Percentiles rank a stretch among this genome's conserved stretches.
Evolutionary conservation across 495 filamentous ascomycete genomes (phyloP).

Genomic region (Aspergillus haitiensis): DNA sequence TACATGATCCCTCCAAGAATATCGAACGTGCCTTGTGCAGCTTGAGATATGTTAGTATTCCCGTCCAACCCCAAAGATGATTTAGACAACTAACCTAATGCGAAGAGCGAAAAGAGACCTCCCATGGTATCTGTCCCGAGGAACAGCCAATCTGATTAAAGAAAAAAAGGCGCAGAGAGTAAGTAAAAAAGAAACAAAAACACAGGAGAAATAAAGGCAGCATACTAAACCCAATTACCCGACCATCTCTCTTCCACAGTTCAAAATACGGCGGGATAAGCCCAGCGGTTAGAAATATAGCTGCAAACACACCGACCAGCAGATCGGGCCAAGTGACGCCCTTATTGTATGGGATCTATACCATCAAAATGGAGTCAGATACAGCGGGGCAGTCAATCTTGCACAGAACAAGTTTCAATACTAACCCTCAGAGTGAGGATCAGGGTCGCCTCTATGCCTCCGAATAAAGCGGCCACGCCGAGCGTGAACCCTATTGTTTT

Average conservation of each 20-base stretch:
- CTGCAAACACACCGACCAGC: slow-evolving; percentile 59
- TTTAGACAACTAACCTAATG: slow-evolving; percentile 51
- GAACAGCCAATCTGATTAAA: slow-evolving; percentile 56
- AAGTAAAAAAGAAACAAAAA: no score
- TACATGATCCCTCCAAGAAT: slow-evolving; percentile 68
- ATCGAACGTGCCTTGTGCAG: slow-evolving; percentile 70
- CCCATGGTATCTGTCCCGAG: slow-evolving; percentile 69
- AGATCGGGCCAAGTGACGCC: slow-evolving; percentile 57
- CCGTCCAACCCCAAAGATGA: background rate
- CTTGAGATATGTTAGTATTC: slow-evolving; percentile 32
- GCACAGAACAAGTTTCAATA: background rate
- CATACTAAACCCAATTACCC: slow-evolving; percentile 69
- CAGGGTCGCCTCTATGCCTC: slow-evolving; percentile 58
- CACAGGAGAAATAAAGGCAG: slow-evolving; percentile 10
- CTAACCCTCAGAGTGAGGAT: slow-evolving; percentile 62
- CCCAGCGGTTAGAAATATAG: slow-evolving; percentile 59
- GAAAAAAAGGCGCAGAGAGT: no score
- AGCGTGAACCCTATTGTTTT: slow-evolving; percentile 49
- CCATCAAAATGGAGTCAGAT: background rate
- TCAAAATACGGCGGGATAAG: slow-evolving; percentile 72
- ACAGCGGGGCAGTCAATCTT: no score
- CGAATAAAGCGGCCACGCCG: slow-evolving; percentile 48
- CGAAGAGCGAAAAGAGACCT: slow-evolving; percentile 74
- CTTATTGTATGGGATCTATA: slow-evolving; percentile 53
- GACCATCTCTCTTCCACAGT: slow-evolving; percentile 66